Evolutionary conservation across 495 filamentous ascomycete species (phyloP).

Genomic region (Penicillium paxilli): DNA sequence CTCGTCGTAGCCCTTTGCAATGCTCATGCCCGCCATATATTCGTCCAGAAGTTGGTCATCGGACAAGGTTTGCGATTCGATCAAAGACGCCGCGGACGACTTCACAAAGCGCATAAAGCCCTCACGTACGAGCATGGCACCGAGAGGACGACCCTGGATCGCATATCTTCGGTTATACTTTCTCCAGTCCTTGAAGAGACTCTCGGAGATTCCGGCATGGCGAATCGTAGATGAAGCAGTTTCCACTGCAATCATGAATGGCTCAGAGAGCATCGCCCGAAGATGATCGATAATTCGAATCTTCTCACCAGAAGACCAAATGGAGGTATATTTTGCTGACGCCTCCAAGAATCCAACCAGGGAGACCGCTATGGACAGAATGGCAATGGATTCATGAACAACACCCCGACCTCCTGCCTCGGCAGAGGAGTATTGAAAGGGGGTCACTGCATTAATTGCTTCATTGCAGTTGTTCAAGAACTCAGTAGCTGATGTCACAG

Average conservation of each 20-base stretch:
- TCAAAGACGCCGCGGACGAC: conserved; percentile 70
- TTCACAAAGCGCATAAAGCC: conserved; percentile 83
- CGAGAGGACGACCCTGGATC: conserved; percentile 72
- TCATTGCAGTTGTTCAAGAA: conserved; percentile 69
- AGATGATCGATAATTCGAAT: conserved; percentile 67
- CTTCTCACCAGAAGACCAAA: conserved; percentile 75
- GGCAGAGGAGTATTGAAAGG: conserved; percentile 36
- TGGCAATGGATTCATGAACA: conserved; percentile 62
- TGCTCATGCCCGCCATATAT: conserved; percentile 57
- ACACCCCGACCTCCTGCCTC: conserved; percentile 51
- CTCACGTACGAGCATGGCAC: conserved; percentile 88
- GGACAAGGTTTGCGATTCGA: conserved; percentile 57
- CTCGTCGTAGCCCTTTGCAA: conserved; percentile 49
- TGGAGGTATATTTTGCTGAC: conserved; percentile 68
- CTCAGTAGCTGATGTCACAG: conserved; percentile 58
- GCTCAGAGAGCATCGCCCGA: conserved; percentile 72
- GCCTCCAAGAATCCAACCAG: conserved; percentile 87
- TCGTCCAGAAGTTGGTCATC: conserved; percentile 70
- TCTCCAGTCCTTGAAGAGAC: conserved; percentile 73
- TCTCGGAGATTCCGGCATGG: conserved; percentile 47
- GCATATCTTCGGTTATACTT: conserved; percentile 81
- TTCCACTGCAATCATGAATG: conserved; percentile 81
- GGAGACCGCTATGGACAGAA: conserved; percentile 74
- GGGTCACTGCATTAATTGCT: conserved; percentile 43
- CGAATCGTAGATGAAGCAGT: conserved; percentile 85